Conservation (phyloP, 129 eudicot genomes). For the Pulicaria dysenterica region DNA sequence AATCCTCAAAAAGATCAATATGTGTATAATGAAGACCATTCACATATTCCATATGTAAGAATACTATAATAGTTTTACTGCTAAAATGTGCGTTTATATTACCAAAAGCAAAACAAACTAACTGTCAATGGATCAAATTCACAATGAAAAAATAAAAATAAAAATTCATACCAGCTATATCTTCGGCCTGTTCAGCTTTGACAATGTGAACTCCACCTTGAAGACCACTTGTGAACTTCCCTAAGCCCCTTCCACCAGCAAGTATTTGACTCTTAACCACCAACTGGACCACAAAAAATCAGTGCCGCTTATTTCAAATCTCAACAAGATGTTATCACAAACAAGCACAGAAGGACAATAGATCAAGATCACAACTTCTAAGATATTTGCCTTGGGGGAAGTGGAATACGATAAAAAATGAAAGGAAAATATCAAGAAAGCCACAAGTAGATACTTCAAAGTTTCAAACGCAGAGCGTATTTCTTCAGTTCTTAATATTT, state of each 20-base stretch:
- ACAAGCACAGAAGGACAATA: not conserved
- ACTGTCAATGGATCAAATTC: not conserved
- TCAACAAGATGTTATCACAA: not conserved
- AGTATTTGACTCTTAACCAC: slow-evolving; percentile 95
- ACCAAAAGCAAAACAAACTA: not conserved
- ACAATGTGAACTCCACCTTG: slow-evolving; percentile 98
- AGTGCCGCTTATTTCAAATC: not conserved
- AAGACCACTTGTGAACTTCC: slow-evolving; percentile 87
- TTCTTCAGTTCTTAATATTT: not conserved
- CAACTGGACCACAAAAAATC: slow-evolving; percentile 58
- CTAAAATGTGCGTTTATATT: not conserved
- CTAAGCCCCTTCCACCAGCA: slow-evolving; percentile 99
- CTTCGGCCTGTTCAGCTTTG: slow-evolving; percentile 77
- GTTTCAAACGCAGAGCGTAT: not conserved
- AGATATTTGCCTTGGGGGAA: not conserved
- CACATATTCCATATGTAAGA: not conserved
- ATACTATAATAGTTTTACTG: not conserved
- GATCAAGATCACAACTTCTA: not conserved
- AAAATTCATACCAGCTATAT: slow-evolving; percentile 62
- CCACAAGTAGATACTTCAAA: slow-evolving; percentile 5
- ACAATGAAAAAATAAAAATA: not conserved
- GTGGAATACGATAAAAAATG: not conserved
- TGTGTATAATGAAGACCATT: not conserved
- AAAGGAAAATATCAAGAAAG: not conserved
- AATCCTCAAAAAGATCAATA: slow-evolving; percentile 15